phyloP scores from a whole-genome alignment of 257 asterid species.

The Solanum medicagineum region DNA sequence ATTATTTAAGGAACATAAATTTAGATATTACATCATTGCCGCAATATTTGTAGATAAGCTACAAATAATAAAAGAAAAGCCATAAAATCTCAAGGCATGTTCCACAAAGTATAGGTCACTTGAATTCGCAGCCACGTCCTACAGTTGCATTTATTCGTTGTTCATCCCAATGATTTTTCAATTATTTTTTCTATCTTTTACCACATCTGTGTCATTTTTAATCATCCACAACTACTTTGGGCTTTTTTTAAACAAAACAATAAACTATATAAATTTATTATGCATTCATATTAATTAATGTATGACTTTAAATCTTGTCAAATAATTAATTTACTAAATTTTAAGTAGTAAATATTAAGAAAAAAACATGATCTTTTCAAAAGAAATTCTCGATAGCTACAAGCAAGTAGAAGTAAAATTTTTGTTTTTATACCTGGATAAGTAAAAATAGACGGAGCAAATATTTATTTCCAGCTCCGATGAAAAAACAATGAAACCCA shows the following conservation, averaged over 20 bases:
- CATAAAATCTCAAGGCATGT: not conserved
- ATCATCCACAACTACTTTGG: not conserved
- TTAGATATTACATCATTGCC: not conserved
- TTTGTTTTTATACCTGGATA: not conserved
- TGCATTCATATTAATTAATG: no score
- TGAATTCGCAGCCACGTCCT: not conserved
- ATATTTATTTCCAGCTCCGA: not conserved
- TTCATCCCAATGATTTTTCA: not conserved
- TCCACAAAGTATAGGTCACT: not conserved
- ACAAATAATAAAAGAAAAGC: not conserved
- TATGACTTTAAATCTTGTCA: not conserved
- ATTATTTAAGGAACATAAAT: not conserved
- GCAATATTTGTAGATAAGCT: not conserved
- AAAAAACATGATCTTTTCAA: no score
- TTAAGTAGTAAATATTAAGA: no score
- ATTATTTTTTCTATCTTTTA: not conserved
- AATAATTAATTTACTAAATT: no score
- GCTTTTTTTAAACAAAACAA: not conserved
- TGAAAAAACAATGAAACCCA: not conserved
- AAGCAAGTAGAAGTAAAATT: no score
- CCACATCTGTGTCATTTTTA: not conserved
- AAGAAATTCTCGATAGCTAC: no score
- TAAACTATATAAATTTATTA: not conserved
- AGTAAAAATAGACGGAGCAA: not conserved
- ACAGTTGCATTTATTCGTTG: not conserved